Percentiles rank a stretch among this genome's conserved stretches.
Conservation (phyloP, 2,329 filamentous ascomycete genomes). For the Lasiodiplodia sp. region DNA sequence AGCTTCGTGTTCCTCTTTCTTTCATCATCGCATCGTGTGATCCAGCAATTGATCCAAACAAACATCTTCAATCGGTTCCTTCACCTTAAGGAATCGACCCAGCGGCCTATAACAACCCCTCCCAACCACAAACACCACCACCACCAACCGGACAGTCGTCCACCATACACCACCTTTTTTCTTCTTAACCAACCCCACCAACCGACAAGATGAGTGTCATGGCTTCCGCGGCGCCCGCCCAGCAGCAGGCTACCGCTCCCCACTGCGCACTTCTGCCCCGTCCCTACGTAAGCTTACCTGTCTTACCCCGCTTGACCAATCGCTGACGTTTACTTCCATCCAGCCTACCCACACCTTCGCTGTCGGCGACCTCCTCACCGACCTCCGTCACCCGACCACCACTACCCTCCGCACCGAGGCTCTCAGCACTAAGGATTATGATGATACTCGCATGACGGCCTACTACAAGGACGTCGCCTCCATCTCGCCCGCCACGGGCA, state of each 20-base stretch:
- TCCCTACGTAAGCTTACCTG: conserved; percentile 9
- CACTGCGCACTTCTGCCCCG: conserved; percentile 21
- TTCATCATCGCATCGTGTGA: conserved; percentile 20
- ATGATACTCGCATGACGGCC: conserved; percentile 29
- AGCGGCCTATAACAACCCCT: neutral
- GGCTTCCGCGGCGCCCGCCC: conserved; percentile 11
- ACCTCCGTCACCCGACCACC: conserved; percentile 11
- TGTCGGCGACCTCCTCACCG: conserved; percentile 24
- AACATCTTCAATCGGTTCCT: conserved; percentile 14
- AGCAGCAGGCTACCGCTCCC: conserved; percentile 3
- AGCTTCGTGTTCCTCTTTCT: neutral
- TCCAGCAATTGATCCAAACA: conserved; percentile 5
- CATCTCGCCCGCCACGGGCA: conserved; percentile 24
- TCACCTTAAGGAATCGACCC: conserved; percentile 10
- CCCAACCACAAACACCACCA: neutral
- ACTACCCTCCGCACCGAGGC: conserved; percentile 17
- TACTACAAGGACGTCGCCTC: conserved; percentile 30
- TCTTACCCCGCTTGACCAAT: neutral
- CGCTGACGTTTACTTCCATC: neutral
- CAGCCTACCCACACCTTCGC: conserved; percentile 23
- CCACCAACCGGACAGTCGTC: conserved; percentile 10
- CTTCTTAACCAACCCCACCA: conserved; percentile 4
- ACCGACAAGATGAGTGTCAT: conserved; percentile 30
- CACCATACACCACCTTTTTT: neutral
- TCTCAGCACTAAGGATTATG: conserved; percentile 26